Evolutionary conservation across 371 early-diverging fungal species (phyloP), one percentile per base, ranked within the genome.

Genomic region (Apophysomyces trapeziformis): DNA sequence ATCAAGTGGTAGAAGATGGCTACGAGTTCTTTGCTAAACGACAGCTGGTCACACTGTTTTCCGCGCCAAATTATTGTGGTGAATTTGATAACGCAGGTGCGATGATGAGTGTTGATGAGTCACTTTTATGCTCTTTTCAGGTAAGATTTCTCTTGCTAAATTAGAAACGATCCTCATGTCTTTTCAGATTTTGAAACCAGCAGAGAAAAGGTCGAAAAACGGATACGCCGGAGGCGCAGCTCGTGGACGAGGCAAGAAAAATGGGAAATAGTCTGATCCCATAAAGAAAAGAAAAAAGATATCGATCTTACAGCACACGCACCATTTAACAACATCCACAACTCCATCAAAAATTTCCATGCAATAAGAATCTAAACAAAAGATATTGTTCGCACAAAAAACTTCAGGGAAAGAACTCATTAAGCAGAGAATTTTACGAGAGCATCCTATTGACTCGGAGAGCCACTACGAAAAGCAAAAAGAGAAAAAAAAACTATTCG

Each of bases 81-180:
- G 95, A 95, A 83, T 96, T 95, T 70, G 96, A 94, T 69, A 97
- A 96, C 76, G 92, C 96, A 3, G 99, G 96, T 12, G 99, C 97
- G 5, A 96, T 99, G 88, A 96, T 99, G 98, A 93, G 92, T 67
- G 97, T 99, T 37, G 96, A 96, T 77, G 94, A 96, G 72, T 91
- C 95, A 38, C 85, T 99, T 65, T 90, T 96, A 80, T 95, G 96
- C 68, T 90, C 90, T 39, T 92, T 92, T 83, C 91, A 90, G 80
- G 86, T 92, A 76, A 64, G 21, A 38, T 41, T 35, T 7, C 18
- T 12, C 18, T 39, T 8, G 14, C 50, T 32, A n/a, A 57, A 39
- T 3, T 6, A 43, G n/a, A 14, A 47, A 32, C 47, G 32, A 43
- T 21, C 60, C 37, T 21, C 45, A 45, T 66, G 18, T 61, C 21